Evolutionary conservation across 2,329 filamentous ascomycete species (phyloP).

Genomic region (Cryphonectria carpinicola): DNA sequence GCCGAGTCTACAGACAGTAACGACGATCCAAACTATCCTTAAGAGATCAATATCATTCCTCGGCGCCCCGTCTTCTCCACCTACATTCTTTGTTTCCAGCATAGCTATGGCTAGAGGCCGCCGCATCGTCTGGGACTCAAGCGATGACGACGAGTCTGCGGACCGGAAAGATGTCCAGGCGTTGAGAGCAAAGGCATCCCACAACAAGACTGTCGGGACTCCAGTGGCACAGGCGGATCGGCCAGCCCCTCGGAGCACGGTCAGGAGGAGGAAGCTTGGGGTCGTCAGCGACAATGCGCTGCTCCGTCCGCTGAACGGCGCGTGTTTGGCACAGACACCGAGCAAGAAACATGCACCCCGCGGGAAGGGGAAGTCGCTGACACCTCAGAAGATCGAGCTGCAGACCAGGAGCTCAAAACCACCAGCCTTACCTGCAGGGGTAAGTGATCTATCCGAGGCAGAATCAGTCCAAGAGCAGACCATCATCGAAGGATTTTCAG

Average conservation of each 20-base stretch:
- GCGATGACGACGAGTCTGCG: slow-evolving; percentile 49
- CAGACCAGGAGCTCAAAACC: slow-evolving; percentile 6
- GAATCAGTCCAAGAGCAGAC: slow-evolving; percentile 26
- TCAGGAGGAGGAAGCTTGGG: slow-evolving; percentile 27
- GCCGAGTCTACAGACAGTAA: neutral
- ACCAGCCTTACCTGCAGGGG: neutral
- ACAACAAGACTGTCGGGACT: neutral
- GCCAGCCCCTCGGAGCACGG: slow-evolving; percentile 5
- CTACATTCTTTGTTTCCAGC: neutral
- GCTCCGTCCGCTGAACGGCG: slow-evolving; percentile 14
- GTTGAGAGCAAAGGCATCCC: neutral
- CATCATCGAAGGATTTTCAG: slow-evolving; percentile 24
- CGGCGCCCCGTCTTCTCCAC: neutral
- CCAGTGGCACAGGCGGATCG: neutral
- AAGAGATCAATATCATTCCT: neutral
- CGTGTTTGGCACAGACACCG: neutral
- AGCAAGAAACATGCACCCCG: slow-evolving; percentile 8
- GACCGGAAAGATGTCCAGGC: slow-evolving; percentile 40
- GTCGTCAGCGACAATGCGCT: slow-evolving; percentile 16
- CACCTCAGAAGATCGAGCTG: slow-evolving; percentile 20
- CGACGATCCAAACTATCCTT: neutral
- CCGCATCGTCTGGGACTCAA: slow-evolving; percentile 31
- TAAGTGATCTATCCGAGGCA: slow-evolving; percentile 9
- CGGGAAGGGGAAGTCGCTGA: neutral
- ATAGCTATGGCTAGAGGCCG: slow-evolving; percentile 24